These are phyloP conservation scores for Penicillium freii DNA, from an alignment of 2,329 filamentous ascomycete genomes.

Conservation along the genomic window DNA sequence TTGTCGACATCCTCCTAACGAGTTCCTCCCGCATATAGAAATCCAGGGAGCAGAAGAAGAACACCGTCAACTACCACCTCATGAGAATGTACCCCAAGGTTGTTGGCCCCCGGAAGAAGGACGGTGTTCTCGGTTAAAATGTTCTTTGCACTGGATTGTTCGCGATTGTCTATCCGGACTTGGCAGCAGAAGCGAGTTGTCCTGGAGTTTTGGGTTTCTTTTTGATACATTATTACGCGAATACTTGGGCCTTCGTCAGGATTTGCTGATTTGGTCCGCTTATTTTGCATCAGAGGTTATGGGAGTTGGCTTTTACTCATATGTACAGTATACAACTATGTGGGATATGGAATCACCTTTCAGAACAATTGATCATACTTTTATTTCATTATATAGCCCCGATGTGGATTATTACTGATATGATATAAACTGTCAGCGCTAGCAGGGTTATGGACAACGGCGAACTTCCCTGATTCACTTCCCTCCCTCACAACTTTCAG, in stretches of 20 bases:
- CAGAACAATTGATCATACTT: conserved; percentile 16
- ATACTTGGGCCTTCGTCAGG: conserved; percentile 5
- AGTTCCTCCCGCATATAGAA: conserved; percentile 46
- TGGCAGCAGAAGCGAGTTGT: conserved; percentile 9
- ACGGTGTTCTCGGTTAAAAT: conserved; percentile 42
- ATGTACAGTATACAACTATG: conserved; percentile 32
- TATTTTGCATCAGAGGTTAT: conserved; percentile 13
- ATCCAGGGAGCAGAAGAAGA: conserved; percentile 61
- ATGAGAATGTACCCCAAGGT: conserved; percentile 72
- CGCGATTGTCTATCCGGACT: background rate
- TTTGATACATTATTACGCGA: conserved; percentile 11
- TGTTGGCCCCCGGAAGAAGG: conserved; percentile 67
- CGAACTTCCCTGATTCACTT: too few species aligned
- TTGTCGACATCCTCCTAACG: background rate
- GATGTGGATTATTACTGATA: too few species aligned
- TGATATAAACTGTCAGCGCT: too few species aligned
- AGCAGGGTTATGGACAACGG: too few species aligned
- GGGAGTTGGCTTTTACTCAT: conserved; percentile 23
- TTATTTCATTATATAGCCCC: too few species aligned
- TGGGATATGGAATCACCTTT: conserved; percentile 17
- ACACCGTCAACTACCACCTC: conserved; percentile 88
- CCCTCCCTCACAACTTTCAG: too few species aligned
- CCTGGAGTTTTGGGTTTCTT: conserved; percentile 22
- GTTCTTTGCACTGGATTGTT: background rate
- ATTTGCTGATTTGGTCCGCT: conserved; percentile 9